These are phyloP conservation scores for Fagus sylvatica DNA, from an alignment of 306 rosid species.

Conservation along the genomic window DNA sequence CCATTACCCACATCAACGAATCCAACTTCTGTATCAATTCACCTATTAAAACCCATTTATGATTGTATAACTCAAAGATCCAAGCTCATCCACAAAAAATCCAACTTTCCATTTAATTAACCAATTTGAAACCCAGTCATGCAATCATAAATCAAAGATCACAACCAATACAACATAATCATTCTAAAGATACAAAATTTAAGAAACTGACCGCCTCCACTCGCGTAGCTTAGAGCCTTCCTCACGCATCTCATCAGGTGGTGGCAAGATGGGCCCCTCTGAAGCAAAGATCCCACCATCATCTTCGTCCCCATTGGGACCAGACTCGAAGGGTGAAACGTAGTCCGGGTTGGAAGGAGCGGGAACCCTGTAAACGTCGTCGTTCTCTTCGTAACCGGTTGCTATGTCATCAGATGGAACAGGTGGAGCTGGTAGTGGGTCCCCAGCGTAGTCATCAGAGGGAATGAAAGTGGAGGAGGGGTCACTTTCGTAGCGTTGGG, in stretches of 20 bases:
- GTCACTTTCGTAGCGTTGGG: constrained; percentile 29
- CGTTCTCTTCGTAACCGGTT: constrained; percentile 15
- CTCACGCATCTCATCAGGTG: constrained; percentile 68
- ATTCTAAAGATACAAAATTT: not conserved
- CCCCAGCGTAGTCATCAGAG: constrained; percentile 27
- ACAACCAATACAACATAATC: not conserved
- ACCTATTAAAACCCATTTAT: too few species aligned
- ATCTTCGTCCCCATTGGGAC: constrained; percentile 12
- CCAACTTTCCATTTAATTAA: too few species aligned
- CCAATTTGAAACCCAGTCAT: not conserved
- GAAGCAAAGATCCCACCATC: constrained; percentile 46
- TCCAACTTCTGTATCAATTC: too few species aligned
- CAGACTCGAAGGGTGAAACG: constrained; percentile 57
- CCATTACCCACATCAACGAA: too few species aligned
- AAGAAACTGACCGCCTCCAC: constrained; percentile 74
- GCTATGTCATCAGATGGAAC: constrained; percentile 19
- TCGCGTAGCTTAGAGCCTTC: constrained; percentile 78
- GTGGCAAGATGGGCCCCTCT: constrained; percentile 65
- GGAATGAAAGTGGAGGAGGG: constrained; percentile 24
- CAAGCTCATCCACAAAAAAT: too few species aligned
- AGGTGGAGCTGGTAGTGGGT: constrained; percentile 26
- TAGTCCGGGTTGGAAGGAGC: constrained; percentile 44
- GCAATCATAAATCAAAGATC: constrained; percentile 1
- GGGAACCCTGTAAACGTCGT: constrained; percentile 46
- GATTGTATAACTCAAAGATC: too few species aligned